Percentiles rank a stretch among this genome's conserved stretches.
phyloP scores from a whole-genome alignment of 306 rosid species.

The Urtica urens region DNA sequence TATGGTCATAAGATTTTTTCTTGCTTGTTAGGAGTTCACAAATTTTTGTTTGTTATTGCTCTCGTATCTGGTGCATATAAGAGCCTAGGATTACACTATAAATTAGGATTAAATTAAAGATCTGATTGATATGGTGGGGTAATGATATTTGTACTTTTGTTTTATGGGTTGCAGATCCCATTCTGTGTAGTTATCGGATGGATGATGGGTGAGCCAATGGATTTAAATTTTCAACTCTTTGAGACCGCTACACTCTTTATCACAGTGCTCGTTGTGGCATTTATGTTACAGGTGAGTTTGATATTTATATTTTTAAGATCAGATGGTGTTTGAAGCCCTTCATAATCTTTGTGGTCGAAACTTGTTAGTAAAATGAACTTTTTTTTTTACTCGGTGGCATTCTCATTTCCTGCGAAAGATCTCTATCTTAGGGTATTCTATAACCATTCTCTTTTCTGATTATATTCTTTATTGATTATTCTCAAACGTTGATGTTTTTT shows the following conservation, averaged over 20 bases:
- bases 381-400: no score
- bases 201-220: conserved; percentile 87
- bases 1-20: no score
- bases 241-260: conserved; percentile 91
- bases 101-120: neutral
- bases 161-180: conserved; percentile 40
- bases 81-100: no score
- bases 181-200: conserved; percentile 91
- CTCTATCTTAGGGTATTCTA: no score
- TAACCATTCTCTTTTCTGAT: no score
- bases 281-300: conserved; percentile 78
- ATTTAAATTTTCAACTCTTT: conserved; percentile 86
- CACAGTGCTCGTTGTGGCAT: conserved; percentile 84
- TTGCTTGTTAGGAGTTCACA: no score
- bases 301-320: neutral
- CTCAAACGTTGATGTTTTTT: neutral
- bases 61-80: no score
- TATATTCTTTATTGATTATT: neutral
- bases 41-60: no score
- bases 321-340: no score
- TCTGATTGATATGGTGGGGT: neutral
- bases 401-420: no score
- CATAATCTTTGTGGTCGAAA: no score
- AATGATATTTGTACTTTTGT: neutral
- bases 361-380: no score